phyloP scores from a whole-genome alignment of 345 rosid species.

The Hirschfeldia incana region DNA sequence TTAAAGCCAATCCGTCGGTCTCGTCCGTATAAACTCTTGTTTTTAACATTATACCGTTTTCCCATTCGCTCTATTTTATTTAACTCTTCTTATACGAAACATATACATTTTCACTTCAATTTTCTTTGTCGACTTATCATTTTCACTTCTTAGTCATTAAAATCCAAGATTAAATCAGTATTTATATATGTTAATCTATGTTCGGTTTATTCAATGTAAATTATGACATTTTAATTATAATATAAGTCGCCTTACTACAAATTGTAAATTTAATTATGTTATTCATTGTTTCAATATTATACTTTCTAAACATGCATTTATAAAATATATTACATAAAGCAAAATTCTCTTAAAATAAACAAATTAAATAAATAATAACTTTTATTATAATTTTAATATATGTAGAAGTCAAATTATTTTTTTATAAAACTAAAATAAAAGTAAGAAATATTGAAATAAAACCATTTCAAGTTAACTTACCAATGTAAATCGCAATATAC shows the following conservation, averaged over 20 bases:
- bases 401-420: too few relatives aligned
- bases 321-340: too few relatives aligned
- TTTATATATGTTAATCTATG: not conserved
- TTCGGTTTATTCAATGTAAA: not conserved
- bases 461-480: not conserved
- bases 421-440: too few relatives aligned
- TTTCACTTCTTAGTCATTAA: not conserved
- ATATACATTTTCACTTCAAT: not conserved
- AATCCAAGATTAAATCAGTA: not conserved
- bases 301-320: not conserved
- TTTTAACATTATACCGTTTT: conserved; percentile 5
- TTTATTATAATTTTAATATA: not conserved
- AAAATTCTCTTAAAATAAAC: too few relatives aligned
- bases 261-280: not conserved
- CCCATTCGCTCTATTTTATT: not conserved
- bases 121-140: not conserved
- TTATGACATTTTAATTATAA: not conserved
- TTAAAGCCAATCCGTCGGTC: not conserved
- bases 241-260: not conserved
- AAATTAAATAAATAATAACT: too few relatives aligned
- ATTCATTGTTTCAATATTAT: not conserved
- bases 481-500: not conserved
- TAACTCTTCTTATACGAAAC: not conserved
- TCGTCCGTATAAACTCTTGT: conserved; percentile 1
- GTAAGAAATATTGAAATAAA: too few relatives aligned